Evolutionary conservation across 495 filamentous ascomycete genomes (phyloP), one percentile per base, ranked within the genome.

Genomic region (Xylaria acuta): DNA sequence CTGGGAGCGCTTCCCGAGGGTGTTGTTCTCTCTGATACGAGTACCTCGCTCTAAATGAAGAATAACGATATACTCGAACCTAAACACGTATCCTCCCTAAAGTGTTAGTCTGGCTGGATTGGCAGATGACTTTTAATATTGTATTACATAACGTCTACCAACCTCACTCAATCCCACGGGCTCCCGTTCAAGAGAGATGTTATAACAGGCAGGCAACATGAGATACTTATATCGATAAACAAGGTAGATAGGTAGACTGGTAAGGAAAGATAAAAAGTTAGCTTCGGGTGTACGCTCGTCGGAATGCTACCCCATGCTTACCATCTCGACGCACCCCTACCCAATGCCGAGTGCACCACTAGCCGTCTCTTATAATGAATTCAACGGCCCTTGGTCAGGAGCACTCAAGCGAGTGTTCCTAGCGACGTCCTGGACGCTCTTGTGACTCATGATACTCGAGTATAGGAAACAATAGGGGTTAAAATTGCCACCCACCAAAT

Each of bases 221-320:
- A 14, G 53, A 56, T 53, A 3, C 49, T 53, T 51, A 22, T 11
- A 22, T n/a, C 20, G 47, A 6, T 51, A 51, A 5, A 18, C 6
- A n/a, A 49, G 47, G 14, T 43, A 43, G 1, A 2, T 16, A 43
- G 11, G 41, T 16, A 43, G 41, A 16, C 12, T 3, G 8, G 36
- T 38, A 38, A 1, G 3, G 4, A 43, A 53, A 53, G 49, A 53
- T 27, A 53, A 27, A 3, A 2, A 53, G 49, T 53, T 53, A 9
- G 34, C 58, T 38, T 11, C 34, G 18, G 18, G n/a, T 25, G 20
- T 40, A 40, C 18, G 32, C 9, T 62, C 8, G 34, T n/a, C 58
- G 34, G 58, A 62, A 62, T 62, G 6, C 32, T 41, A 62, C 58
- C 58, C 34, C 14, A 40, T 38, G 60, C 60, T 63, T 63, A 63